Evolutionary conservation across 495 filamentous ascomycete genomes (phyloP), one percentile per base, ranked within the genome.

Genomic region (Beverwykella pulmonaria): DNA sequence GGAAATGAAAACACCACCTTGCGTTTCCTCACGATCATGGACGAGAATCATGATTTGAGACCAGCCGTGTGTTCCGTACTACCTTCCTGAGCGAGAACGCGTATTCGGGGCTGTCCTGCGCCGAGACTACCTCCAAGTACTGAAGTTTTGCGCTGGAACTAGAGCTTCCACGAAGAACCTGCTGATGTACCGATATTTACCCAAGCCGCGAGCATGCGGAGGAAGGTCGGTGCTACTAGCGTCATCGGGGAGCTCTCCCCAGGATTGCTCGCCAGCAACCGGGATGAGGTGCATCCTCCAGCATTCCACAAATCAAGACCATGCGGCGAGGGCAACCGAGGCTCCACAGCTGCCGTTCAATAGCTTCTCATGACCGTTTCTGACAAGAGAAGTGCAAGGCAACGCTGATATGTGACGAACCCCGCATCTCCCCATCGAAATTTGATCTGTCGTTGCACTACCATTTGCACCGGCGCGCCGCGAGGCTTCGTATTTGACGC

Each of bases 391-490:
- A 12, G 32, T 12, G 20, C 48, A 20, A 60, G 34, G 47, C 55
- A 60, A 66, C 55, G 34, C 26, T 22, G 25, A 15, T 34, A 32
- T 70, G 67, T 34, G 50, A 70, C 67, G 46, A 55, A 59, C 68
- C 68, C 68, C 68, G 68, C 68, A 66, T 63, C 44, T 62, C 52
- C 22, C 19, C 62, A 36, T 55, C 32, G 10, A 49, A 19, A 27
- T 36, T 15, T 49, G 27, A 48, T 34, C 36, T 60, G 54, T 32
- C 60, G 60, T 69, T 46, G 32, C 47, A 61, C 36, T 36, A 8
- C 36, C 32, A 22, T n/a, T 0, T 23, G 50, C 25, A 17, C 39
- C 34, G 14, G 41, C 26, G 27, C 48, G 60, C 60, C 49, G 47
- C 60, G 25, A 53, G 26, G 15, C 50, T 25, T 22, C 60, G 49